Evolutionary conservation across 2,329 filamentous ascomycete species (phyloP).

Genomic region (Aspergillus ruber): DNA sequence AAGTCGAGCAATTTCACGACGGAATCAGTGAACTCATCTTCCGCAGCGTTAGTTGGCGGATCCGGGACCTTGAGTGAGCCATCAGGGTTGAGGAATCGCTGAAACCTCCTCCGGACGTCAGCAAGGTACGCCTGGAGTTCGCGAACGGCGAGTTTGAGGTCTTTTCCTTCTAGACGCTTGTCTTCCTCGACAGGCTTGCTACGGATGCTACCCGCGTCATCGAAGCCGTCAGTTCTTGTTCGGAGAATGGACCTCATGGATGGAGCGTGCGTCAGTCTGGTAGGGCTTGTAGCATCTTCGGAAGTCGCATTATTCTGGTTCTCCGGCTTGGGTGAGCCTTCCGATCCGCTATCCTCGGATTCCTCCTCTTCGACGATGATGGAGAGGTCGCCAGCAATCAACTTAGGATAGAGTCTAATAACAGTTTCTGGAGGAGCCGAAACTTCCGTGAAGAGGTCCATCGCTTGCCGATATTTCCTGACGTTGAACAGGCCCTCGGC

Average conservation of each 20-base stretch:
- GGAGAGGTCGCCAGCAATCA: slow-evolving; percentile 77
- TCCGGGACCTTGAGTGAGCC: slow-evolving; percentile 41
- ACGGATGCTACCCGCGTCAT: slow-evolving; percentile 35
- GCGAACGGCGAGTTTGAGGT: slow-evolving; percentile 71
- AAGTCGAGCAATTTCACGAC: slow-evolving; percentile 43
- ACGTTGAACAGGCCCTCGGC: slow-evolving; percentile 76
- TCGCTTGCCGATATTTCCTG: slow-evolving; percentile 73
- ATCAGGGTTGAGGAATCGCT: slow-evolving; percentile 55
- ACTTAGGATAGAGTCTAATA: slow-evolving; percentile 72
- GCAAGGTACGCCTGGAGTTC: slow-evolving; percentile 84
- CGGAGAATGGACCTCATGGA: slow-evolving; percentile 35
- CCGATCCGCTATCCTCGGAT: slow-evolving; percentile 22
- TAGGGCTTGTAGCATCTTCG: slow-evolving; percentile 20
- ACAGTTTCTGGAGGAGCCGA: slow-evolving; percentile 85
- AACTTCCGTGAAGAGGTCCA: slow-evolving; percentile 88
- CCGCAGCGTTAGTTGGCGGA: slow-evolving; percentile 22
- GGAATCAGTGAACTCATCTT: slow-evolving; percentile 37
- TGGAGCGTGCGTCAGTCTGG: slow-evolving; percentile 25
- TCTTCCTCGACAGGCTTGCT: slow-evolving; percentile 27
- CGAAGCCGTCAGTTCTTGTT: slow-evolving; percentile 30
- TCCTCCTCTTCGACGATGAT: slow-evolving; percentile 48
- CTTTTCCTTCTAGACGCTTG: slow-evolving; percentile 60
- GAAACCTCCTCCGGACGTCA: slow-evolving; percentile 65
- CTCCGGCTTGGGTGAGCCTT: slow-evolving; percentile 19
- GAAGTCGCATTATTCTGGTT: slow-evolving; percentile 17